Base-by-base conservation (phyloP, 2,329 filamentous ascomycete genomes). In the Aspergillus pseudoviridinutans region DNA sequence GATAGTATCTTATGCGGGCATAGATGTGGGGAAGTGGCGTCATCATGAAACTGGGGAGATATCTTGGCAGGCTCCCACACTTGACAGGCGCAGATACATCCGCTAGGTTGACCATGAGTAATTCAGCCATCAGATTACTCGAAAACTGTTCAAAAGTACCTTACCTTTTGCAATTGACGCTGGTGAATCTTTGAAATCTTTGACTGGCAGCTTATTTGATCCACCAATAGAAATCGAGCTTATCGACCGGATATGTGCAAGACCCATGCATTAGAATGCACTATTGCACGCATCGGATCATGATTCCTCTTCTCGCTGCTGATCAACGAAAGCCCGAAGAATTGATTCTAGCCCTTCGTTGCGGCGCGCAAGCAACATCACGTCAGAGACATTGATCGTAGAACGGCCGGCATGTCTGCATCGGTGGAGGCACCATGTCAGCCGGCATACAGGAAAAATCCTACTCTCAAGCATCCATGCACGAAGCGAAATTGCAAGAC, bases 331-430 rank as follows among this genome's bases (percentile, higher is more conserved):
- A 5, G 71, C 66, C 10, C 66, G 68, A 69, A 99, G 82, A 35
- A 97, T 86, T 17, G 82, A 82, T 64, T 92, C 86, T 22, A 99
- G 76, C 20, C 92, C 91, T 56, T 92, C 89, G 66, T 97, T 99
- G 58, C 93, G 86, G 60, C 94, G 82, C 27, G 91, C 87, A 29
- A 99, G 84, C 7, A 99, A 83, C 67, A 97, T 78, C 12, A 97
- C 92, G 71, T 99, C 94, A 53, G 92, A 89, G 0, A 88, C 89
- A 41, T 87, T 91, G 63, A 99, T 84, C 0, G 88, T 92, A 2
- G 84, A 85, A 27, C 93, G 84, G 1, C 90, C 89, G 10, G 90
- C 93, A 75, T 99, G 94, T 53, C 86, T 87, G 54, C 64, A 84
- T 82, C 64, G 72, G 28, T 29, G 14, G 81, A 68, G 60, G 54